These are phyloP conservation scores for Tillandsia leiboldiana DNA, from an alignment of 176 grass and related monocot species.

Conservation along the genomic window DNA sequence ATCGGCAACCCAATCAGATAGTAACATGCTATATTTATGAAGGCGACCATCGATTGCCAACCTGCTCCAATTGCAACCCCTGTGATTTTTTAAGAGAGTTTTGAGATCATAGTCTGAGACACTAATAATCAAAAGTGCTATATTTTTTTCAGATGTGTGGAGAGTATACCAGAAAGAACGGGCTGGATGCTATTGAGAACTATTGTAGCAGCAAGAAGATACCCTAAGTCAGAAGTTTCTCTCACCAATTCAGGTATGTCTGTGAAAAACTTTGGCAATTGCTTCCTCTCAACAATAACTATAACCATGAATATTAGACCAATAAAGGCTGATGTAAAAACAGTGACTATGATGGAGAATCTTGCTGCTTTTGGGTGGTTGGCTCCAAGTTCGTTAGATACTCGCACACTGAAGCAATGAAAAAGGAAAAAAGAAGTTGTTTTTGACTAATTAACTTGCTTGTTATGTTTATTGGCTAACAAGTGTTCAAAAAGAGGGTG, in stretches of 20 bases:
- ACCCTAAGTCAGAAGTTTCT: constrained; percentile 46
- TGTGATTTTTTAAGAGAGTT: constrained; percentile 8
- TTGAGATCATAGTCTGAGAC: background rate
- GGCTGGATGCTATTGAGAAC: constrained; percentile 92
- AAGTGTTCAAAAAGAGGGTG: background rate
- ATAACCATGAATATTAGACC: constrained; percentile 46
- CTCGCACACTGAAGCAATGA: constrained; percentile 53
- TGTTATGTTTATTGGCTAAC: too few species aligned
- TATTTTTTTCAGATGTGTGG: too few species aligned
- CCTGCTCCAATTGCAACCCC: constrained; percentile 89
- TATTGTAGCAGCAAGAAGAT: constrained; percentile 62
- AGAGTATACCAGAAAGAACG: constrained; percentile 61
- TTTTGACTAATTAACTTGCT: background rate
- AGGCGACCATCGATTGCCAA: constrained; percentile 69
- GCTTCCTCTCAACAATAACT: constrained; percentile 42
- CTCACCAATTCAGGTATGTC: constrained; percentile 37
- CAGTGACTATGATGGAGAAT: constrained; percentile 53
- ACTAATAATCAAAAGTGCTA: background rate
- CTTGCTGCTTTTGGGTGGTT: constrained; percentile 55
- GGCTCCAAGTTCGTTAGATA: constrained; percentile 88
- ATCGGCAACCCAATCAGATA: constrained; percentile 77
- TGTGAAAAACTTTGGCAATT: constrained; percentile 59
- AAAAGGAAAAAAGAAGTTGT: background rate
- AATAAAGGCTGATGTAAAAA: constrained; percentile 48
- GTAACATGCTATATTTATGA: constrained; percentile 74